A percentile compares a stretch with the other conserved stretches of the same genome.
Evolutionary conservation across 2,329 filamentous ascomycete species (phyloP).

Genomic region (Diaporthe ilicicola): DNA sequence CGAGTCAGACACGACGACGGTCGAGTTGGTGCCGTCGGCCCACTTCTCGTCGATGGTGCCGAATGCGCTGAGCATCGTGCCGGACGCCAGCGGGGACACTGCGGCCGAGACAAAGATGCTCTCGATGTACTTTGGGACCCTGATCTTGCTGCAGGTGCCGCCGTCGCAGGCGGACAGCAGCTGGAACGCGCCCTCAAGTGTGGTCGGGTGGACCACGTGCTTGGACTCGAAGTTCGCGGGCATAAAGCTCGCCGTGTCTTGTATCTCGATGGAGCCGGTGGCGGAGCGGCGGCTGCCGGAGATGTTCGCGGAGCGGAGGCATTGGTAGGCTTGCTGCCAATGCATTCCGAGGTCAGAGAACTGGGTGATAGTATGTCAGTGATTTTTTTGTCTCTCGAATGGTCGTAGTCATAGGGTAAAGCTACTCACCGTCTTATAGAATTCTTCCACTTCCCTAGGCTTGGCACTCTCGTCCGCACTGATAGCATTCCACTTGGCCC

Average conservation of each 20-base stretch:
- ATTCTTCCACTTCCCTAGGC: not conserved
- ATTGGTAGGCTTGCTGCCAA: slow-evolving; percentile 8
- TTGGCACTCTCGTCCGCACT: not conserved
- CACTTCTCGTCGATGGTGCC: slow-evolving; percentile 15
- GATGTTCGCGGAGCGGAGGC: not conserved
- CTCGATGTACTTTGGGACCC: slow-evolving; percentile 18
- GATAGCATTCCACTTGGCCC: not conserved
- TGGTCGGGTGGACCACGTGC: slow-evolving; percentile 6
- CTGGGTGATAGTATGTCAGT: not conserved
- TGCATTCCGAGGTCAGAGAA: slow-evolving; percentile 8
- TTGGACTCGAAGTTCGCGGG: slow-evolving; percentile 14
- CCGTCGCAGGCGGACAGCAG: slow-evolving; percentile 8
- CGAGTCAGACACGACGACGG: not conserved
- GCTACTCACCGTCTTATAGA: slow-evolving; percentile 4
- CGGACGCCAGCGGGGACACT: not conserved
- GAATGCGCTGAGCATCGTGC: slow-evolving; percentile 7
- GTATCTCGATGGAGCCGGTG: not conserved
- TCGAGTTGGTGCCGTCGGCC: slow-evolving; percentile 21
- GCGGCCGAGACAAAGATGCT: slow-evolving; percentile 3
- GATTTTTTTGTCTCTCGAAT: too few species aligned
- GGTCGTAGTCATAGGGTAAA: too few species aligned
- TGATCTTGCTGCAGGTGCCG: not conserved
- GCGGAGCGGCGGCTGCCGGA: not conserved
- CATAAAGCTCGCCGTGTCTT: not conserved
- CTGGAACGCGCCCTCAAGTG: slow-evolving; percentile 9